Percentiles rank a stretch among this genome's conserved stretches.
phyloP scores from a whole-genome alignment of 139 green algal genomes.

The Parachlorella kessleri region DNA sequence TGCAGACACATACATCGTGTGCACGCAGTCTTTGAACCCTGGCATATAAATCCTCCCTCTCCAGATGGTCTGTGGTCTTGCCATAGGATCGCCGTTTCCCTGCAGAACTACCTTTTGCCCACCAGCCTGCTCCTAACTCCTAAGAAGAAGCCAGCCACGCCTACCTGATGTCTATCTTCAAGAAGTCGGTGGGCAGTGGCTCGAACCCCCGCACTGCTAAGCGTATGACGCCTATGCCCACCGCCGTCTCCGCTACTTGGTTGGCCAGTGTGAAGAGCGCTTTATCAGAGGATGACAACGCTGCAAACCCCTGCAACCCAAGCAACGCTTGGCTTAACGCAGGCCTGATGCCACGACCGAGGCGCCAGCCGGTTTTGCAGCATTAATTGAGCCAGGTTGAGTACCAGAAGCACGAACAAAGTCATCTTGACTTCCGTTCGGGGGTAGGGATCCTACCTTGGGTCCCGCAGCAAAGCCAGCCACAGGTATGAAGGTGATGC shows the following conservation, averaged over 20 bases:
- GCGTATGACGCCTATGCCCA: conserved; percentile 58
- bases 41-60: background rate
- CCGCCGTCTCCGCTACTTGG: conserved; percentile 60
- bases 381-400: no score
- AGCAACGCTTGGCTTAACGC: no score
- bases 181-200: conserved; percentile 46
- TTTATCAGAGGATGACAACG: conserved; percentile 36
- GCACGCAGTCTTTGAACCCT: background rate
- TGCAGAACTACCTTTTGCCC: background rate
- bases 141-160: background rate
- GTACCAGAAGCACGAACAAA: conserved; percentile 8
- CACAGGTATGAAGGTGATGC: conserved; percentile 68
- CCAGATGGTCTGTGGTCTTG: background rate
- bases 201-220: conserved; percentile 14
- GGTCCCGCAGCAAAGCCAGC: conserved; percentile 37
- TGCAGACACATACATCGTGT: background rate
- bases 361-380: no score
- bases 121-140: background rate
- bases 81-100: background rate
- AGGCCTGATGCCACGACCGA: no score
- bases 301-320: conserved; percentile 25
- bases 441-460: conserved; percentile 2
- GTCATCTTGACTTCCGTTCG: background rate
- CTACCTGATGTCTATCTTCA: conserved; percentile 50
- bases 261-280: conserved; percentile 42